Percentiles rank a stretch among this genome's conserved stretches.
These are phyloP conservation scores for Aureobasidium vineae DNA, from an alignment of 2,329 filamentous ascomycete genomes.

Conservation along the genomic window DNA sequence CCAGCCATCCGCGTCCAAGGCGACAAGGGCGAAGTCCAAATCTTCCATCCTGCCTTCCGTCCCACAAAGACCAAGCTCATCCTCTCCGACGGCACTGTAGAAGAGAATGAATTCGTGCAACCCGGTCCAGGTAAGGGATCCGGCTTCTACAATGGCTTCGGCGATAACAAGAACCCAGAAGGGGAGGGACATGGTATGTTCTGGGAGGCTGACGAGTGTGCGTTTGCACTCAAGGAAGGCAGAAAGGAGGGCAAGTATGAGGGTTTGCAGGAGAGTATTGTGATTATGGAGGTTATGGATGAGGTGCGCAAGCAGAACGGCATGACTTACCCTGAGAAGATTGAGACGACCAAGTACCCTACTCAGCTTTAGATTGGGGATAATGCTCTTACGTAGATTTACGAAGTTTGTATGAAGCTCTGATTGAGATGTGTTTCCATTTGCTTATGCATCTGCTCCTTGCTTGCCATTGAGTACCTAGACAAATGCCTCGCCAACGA, in stretches of 20 bases:
- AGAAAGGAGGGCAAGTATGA: conserved; percentile 70
- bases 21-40: conserved; percentile 76
- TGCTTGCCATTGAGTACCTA: neutral
- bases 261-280: conserved; percentile 72
- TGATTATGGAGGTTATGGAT: conserved; percentile 75
- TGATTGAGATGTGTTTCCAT: neutral
- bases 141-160: conserved; percentile 51
- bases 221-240: conserved; percentile 71
- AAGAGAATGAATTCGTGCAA: conserved; percentile 48
- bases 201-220: conserved; percentile 81
- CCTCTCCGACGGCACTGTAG: conserved; percentile 46
- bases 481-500: neutral
- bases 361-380: conserved; percentile 38
- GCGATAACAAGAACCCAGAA: conserved; percentile 47
- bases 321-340: conserved; percentile 63
- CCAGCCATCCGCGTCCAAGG: conserved; percentile 79
- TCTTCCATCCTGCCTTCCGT: conserved; percentile 68
- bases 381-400: neutral
- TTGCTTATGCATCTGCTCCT: neutral
- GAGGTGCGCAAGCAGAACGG: conserved; percentile 63
- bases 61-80: conserved; percentile 52
- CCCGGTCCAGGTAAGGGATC: conserved; percentile 50
- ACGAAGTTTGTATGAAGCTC: conserved; percentile 2
- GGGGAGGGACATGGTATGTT: conserved; percentile 78
- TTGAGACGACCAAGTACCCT: conserved; percentile 60